These are phyloP conservation scores for Pleomassaria siparia DNA, from an alignment of 2,329 filamentous ascomycete species.

Conservation along the genomic window DNA sequence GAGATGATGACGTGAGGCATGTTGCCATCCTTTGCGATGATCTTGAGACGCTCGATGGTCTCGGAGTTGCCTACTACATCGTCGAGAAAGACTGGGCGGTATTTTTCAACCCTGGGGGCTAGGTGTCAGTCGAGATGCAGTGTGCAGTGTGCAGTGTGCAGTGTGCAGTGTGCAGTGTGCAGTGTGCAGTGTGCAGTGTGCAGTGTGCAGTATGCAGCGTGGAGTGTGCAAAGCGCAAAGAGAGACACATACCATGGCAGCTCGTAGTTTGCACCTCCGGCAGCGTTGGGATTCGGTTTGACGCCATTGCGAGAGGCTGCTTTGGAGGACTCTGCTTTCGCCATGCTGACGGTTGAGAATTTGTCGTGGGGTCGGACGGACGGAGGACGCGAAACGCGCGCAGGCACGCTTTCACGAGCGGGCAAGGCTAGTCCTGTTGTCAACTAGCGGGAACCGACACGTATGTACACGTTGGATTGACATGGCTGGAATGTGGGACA, in stretches of 20 bases:
- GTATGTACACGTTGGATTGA: too few species aligned
- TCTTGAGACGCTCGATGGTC: constrained; percentile 94
- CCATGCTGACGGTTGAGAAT: constrained; percentile 39
- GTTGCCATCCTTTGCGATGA: constrained; percentile 97
- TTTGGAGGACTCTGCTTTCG: constrained; percentile 53
- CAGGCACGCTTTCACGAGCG: constrained; percentile 22
- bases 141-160: neutral
- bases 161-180: neutral
- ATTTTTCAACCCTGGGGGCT: constrained; percentile 86
- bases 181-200: neutral
- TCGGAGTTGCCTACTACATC: constrained; percentile 98
- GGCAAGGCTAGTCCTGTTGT: neutral
- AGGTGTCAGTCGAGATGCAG: constrained; percentile 15
- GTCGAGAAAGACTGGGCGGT: constrained; percentile 89
- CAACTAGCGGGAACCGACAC: neutral
- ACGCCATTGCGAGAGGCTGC: constrained; percentile 47
- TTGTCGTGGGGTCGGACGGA: constrained; percentile 17
- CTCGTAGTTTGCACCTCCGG: constrained; percentile 62
- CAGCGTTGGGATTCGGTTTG: constrained; percentile 44
- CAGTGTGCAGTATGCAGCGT: neutral
- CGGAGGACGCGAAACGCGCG: constrained; percentile 31
- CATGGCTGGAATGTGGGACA: too few species aligned
- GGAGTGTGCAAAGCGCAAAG: neutral
- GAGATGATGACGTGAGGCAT: constrained; percentile 99
- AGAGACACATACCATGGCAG: constrained; percentile 67